Base-by-base conservation (phyloP, 768 basidiomycete genomes). In the Phanerochaete sordida region DNA sequence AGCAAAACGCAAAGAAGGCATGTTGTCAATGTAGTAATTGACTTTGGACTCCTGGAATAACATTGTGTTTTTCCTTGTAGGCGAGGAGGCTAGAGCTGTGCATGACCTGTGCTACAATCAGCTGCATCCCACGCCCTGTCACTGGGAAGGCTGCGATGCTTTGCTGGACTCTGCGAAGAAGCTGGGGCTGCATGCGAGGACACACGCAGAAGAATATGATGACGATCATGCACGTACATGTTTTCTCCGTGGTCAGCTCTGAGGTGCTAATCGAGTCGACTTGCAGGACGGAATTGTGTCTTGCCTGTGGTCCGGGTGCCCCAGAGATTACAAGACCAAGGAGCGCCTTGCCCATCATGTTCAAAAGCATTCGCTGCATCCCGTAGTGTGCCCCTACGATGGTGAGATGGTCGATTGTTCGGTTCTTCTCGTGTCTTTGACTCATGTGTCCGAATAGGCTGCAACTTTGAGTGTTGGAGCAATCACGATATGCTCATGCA, bases 251-350 rank as follows among this genome's bases (percentile, higher is more conserved):
- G 54, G 54, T 47, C 48, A 66, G 60, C n/a, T n/a, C 30, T 23
- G 19, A 54, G 23, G 52, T 54, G 39, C 11, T 43, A 19, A 11
- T 19, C 39, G 19, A 4, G 8, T 16, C 8, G n/a, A 43, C 19
- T 9, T 43, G 19, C 19, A 43, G 39, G 39, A 43, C 19, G 39
- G 19, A 19, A 19, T 43, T 43, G 39, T 19, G 39, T 19, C 19
- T 35, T 87, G 87, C 69, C 73, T 68, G 48, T 90, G 89, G 88
- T 74, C 77, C 19, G 73, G 73, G 28, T 90, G 87, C 68, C 75
- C 76, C n/a, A 74, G 74, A 30, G 73, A 68, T 57, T 80, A 81
- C 68, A 54, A 56, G n/a, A 66, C 67, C 50, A 68, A 69, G 45
- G 70, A 73, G 45, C 65, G 74, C 50, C 70, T 83, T 59, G 70